A percentile compares a stretch with the other conserved stretches of the same genome.
These are phyloP conservation scores for Lactifluus hygrophoroides DNA, from an alignment of 768 basidiomycete genomes.

Conservation along the genomic window DNA sequence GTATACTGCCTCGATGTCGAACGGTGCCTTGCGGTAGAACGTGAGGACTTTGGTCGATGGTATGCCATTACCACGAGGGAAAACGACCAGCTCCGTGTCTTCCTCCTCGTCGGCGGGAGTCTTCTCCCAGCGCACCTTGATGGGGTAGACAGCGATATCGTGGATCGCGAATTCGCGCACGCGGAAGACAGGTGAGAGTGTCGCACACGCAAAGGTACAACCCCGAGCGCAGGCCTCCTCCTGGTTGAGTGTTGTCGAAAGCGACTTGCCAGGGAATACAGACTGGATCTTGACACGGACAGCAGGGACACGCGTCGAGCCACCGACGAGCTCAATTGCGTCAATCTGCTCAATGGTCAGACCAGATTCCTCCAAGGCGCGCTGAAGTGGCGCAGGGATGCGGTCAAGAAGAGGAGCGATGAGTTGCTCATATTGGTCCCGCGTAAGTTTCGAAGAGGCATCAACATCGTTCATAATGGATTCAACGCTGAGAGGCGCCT, in stretches of 20 bases:
- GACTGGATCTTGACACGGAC: slow-evolving; percentile 82
- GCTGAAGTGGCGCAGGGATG: slow-evolving; percentile 65
- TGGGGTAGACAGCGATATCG: slow-evolving; percentile 80
- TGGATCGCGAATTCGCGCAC: slow-evolving; percentile 89
- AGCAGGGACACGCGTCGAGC: slow-evolving; percentile 86
- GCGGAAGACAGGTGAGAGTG: slow-evolving; percentile 95
- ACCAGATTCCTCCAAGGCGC: slow-evolving; percentile 73
- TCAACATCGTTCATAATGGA: slow-evolving; percentile 96
- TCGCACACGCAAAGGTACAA: slow-evolving; percentile 94
- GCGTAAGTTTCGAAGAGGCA: slow-evolving; percentile 73
- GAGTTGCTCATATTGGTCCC: slow-evolving; percentile 78
- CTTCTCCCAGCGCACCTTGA: slow-evolving; percentile 85
- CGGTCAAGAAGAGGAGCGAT: slow-evolving; percentile 68
- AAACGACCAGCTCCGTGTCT: slow-evolving; percentile 86
- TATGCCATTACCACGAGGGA: slow-evolving; percentile 74
- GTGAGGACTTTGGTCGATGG: slow-evolving; percentile 95
- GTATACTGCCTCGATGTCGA: slow-evolving; percentile 84
- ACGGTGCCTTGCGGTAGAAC: slow-evolving; percentile 83
- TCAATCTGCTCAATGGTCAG: slow-evolving; percentile 80
- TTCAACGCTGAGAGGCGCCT: slow-evolving; percentile 87
- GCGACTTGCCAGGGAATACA: slow-evolving; percentile 73
- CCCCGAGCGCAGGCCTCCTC: slow-evolving; percentile 96
- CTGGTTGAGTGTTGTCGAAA: slow-evolving; percentile 92
- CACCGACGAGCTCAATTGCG: slow-evolving; percentile 88
- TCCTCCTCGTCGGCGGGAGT: slow-evolving; percentile 71